phyloP scores from a whole-genome alignment of 768 basidiomycete genomes.

The Leccinum rimulosum region DNA sequence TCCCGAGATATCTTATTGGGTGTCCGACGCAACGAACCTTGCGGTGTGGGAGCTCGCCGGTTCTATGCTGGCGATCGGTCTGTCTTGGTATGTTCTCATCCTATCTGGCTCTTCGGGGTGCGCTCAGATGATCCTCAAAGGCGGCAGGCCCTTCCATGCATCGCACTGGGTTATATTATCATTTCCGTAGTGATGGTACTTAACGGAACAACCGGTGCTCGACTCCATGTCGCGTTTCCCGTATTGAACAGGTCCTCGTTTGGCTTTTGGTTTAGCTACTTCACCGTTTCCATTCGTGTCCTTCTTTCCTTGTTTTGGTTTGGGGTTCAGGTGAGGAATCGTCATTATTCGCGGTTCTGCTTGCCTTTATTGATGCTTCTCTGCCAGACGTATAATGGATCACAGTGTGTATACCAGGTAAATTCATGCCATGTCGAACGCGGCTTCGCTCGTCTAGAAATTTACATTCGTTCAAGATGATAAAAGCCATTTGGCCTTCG shows the following conservation, averaged over 20 bases:
- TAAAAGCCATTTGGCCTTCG: conserved; percentile 83
- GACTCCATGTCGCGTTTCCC: conserved; percentile 72
- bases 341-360: neutral
- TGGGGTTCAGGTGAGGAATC: conserved; percentile 55
- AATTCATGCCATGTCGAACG: neutral
- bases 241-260: conserved; percentile 83
- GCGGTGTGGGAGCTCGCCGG: conserved; percentile 54
- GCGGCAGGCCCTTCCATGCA: conserved; percentile 66
- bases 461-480: conserved; percentile 41
- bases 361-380: neutral
- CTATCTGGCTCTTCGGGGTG: neutral
- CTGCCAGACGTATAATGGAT: conserved; percentile 51
- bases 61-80: conserved; percentile 71
- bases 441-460: neutral
- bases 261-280: conserved; percentile 89
- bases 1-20: conserved; percentile 28
- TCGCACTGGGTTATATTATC: conserved; percentile 69
- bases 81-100: conserved; percentile 52
- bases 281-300: conserved; percentile 74
- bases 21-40: conserved; percentile 34
- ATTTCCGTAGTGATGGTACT: conserved; percentile 72
- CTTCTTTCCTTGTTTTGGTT: conserved; percentile 84
- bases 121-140: conserved; percentile 28
- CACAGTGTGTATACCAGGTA: conserved; percentile 72
- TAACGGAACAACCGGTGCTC: conserved; percentile 77